These are phyloP conservation scores for Ramichloridium luteum DNA, from an alignment of 2,329 filamentous ascomycete species.

Conservation along the genomic window DNA sequence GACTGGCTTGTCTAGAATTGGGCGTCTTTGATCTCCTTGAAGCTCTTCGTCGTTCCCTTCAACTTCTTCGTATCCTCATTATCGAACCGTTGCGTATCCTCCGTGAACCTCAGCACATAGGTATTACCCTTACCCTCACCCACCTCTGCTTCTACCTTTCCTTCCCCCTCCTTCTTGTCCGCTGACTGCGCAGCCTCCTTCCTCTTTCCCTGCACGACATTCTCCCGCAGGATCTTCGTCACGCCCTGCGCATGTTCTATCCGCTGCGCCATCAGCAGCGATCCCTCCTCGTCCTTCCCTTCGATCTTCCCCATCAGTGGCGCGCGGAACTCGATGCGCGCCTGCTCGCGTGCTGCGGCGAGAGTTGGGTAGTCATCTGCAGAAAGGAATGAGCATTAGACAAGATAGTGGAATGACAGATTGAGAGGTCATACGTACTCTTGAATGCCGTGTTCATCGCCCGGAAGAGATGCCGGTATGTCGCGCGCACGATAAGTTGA, in stretches of 20 bases:
- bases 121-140: constrained; percentile 56
- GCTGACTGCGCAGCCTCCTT: too few species aligned
- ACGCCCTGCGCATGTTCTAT: constrained; percentile 75
- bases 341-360: too few species aligned
- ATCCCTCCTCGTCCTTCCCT: too few species aligned
- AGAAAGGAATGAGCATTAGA: constrained; percentile 2
- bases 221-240: constrained; percentile 64
- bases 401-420: constrained; percentile 2
- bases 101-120: constrained; percentile 46
- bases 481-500: constrained; percentile 51
- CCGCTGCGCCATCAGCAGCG: constrained; percentile 39
- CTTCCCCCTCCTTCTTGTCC: constrained; percentile 8
- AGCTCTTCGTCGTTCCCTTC: constrained; percentile 27
- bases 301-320: too few species aligned
- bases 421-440: constrained; percentile 42
- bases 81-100: constrained; percentile 76
- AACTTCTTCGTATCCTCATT: constrained; percentile 77
- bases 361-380: background rate
- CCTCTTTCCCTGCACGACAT: constrained; percentile 76
- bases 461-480: constrained; percentile 72
- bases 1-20: constrained; percentile 3
- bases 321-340: too few species aligned
- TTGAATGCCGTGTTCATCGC: constrained; percentile 72
- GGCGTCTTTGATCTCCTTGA: constrained; percentile 29
- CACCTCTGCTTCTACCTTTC: constrained; percentile 10